Percentiles rank a stretch among this genome's conserved stretches.
Evolutionary conservation across 2,329 filamentous ascomycete genomes (phyloP).

Genomic region (Tolypocladium cylindrosporum): DNA sequence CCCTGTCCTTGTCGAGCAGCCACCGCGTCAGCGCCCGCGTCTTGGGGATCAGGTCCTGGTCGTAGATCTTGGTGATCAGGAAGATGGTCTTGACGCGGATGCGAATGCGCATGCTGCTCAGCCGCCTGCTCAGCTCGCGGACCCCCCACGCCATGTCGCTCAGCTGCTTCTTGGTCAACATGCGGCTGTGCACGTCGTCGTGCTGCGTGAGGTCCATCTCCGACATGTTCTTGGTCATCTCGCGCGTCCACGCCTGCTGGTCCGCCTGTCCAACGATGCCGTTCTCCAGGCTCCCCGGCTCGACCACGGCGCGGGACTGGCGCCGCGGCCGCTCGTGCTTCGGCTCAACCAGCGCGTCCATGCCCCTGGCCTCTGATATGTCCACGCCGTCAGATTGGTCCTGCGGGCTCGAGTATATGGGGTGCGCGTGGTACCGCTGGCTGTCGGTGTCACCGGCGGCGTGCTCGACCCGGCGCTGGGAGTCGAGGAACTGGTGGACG

Average conservation of each 20-base stretch:
- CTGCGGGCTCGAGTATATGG: slow-evolving; percentile 12
- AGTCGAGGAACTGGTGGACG: slow-evolving; percentile 55
- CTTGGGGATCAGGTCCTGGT: slow-evolving; percentile 66
- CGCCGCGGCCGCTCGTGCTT: slow-evolving; percentile 6
- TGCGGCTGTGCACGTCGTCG: slow-evolving; percentile 46
- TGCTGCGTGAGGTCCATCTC: slow-evolving; percentile 27
- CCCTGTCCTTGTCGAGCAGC: slow-evolving; percentile 63
- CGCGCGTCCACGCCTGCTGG: slow-evolving; percentile 43
- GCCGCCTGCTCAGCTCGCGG: slow-evolving; percentile 74
- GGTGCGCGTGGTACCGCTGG: slow-evolving; percentile 18
- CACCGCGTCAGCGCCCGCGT: slow-evolving; percentile 71
- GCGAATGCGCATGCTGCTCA: slow-evolving; percentile 74
- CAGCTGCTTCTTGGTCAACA: slow-evolving; percentile 88
- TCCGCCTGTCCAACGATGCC: slow-evolving; percentile 42
- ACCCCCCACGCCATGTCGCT: slow-evolving; percentile 97
- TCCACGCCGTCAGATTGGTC: slow-evolving; percentile 8
- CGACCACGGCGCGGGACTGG: slow-evolving; percentile 22
- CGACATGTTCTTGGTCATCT: slow-evolving; percentile 33
- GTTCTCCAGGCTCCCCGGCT: slow-evolving; percentile 28
- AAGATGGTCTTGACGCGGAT: slow-evolving; percentile 78
- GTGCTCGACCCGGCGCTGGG: slow-evolving; percentile 31
- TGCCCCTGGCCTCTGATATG: slow-evolving; percentile 6
- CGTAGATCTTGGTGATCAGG: slow-evolving; percentile 84
- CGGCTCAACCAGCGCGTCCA: slow-evolving; percentile 12
- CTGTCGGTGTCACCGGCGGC: slow-evolving; percentile 15